Conservation (phyloP, 2,329 filamentous ascomycete species). For the Metarhizium brunneum region DNA sequence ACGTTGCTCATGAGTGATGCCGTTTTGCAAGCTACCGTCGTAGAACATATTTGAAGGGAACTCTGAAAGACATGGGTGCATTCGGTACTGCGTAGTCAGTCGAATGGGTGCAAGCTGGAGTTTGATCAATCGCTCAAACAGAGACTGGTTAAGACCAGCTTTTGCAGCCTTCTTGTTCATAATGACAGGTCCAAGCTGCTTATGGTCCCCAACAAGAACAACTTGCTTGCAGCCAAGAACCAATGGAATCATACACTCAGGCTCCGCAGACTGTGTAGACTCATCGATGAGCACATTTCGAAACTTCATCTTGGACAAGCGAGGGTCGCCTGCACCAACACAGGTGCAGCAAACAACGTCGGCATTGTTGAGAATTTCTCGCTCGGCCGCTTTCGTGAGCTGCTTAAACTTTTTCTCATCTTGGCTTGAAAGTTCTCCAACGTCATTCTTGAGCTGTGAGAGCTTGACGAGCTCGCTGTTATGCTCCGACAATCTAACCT, state of each 20-base stretch:
- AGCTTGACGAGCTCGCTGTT: slow-evolving; percentile 90
- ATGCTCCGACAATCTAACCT: slow-evolving; percentile 94
- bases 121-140: slow-evolving; percentile 93
- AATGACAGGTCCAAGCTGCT: slow-evolving; percentile 94
- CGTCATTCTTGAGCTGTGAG: slow-evolving; percentile 82
- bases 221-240: slow-evolving; percentile 98
- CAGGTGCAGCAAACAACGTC: slow-evolving; percentile 99
- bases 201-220: slow-evolving; percentile 96
- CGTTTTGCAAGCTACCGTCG: slow-evolving; percentile 92
- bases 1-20: slow-evolving; percentile 81
- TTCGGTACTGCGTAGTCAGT: slow-evolving; percentile 94
- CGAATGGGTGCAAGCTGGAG: slow-evolving; percentile 86
- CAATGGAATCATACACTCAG: slow-evolving; percentile 97
- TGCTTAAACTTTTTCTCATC: slow-evolving; percentile 99
- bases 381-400: slow-evolving; percentile 84
- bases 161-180: slow-evolving; percentile 99
- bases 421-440: slow-evolving; percentile 85
- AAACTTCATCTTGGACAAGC: slow-evolving; percentile 95
- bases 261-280: slow-evolving; percentile 95
- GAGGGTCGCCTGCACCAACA: slow-evolving; percentile 91
- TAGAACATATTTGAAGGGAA: slow-evolving; percentile 99
- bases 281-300: slow-evolving; percentile 96
- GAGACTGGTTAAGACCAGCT: slow-evolving; percentile 92
- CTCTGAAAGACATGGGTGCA: slow-evolving; percentile 95
- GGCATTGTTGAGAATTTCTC: slow-evolving; percentile 88